Evolutionary conservation across 2,329 filamentous ascomycete genomes (phyloP), one percentile per base, ranked within the genome.

Genomic region (Talaromyces pinophilus): DNA sequence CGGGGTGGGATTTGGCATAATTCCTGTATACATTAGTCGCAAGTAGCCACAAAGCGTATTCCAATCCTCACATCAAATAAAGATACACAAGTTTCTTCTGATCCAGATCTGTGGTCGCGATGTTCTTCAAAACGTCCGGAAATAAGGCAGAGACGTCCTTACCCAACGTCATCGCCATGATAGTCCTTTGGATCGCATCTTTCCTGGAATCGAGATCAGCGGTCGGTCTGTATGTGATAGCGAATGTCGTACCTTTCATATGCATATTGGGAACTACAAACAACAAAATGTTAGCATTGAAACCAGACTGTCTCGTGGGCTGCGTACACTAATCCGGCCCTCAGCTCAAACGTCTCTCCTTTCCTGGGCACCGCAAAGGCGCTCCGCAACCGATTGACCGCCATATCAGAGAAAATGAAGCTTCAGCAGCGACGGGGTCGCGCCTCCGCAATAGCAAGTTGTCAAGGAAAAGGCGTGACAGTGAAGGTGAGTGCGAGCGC

Each of bases 11-110:
- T 84, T 99, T 99, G 74, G 95, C 95, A 81, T 99, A 99, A 81
- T 99, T 99, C 93, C 93, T 97, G 50, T 33, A 66, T 28, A 38
- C n/a, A 6, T 64, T 22, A 54, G 64, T 28, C 11, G 65, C 30
- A 62, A 11, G 55, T 15, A 52, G 17, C 15, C 46, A 22, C 13
- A 15, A 35, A 33, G 19, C 3, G 28, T 33, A 35, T 13, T 46
- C 2, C 17, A 13, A 59, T 17, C 88, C 88, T 73, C 80, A 96
- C 95, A 99, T 99, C 68, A 99, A 84, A 78, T 99, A 99, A 59
- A 99, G 85, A 77, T 99, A 99, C 19, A 99, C 95, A 71, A 99
- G 90, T 85, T 99, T 99, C 87, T 99, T 99, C 84, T 99, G 95
- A 78, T 99, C 95, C 69, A 99, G 82, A 76, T 99, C 95, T 55